Evolutionary conservation across 2,329 filamentous ascomycete species (phyloP).

Genomic region (Thielaviopsis populi): DNA sequence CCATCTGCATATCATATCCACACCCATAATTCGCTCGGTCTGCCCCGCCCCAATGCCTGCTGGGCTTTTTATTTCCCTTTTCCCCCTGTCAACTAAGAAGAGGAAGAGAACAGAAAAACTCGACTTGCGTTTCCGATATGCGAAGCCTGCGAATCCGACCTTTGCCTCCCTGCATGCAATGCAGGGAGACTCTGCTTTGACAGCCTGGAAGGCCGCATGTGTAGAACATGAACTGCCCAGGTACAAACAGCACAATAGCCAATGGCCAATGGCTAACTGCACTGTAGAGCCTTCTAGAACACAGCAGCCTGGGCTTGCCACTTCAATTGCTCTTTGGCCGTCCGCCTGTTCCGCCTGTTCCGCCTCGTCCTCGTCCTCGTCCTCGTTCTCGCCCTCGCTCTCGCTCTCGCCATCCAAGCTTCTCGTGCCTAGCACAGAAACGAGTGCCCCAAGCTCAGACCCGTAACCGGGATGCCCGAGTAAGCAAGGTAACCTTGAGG

Average conservation of each 20-base stretch:
- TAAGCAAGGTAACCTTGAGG: not conserved
- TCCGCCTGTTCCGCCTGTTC: not conserved
- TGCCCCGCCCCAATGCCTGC: not conserved
- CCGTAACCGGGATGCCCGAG: constrained; percentile 1
- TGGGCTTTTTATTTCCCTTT: too few species aligned
- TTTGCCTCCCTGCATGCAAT: too few species aligned
- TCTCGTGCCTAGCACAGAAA: not conserved
- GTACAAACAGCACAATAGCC: not conserved
- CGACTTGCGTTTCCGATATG: too few species aligned
- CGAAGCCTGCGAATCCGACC: too few species aligned
- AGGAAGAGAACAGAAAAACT: too few species aligned
- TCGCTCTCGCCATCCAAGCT: not conserved
- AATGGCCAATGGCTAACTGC: not conserved
- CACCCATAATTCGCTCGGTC: not conserved
- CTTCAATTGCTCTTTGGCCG: not conserved
- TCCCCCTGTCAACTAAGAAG: too few species aligned
- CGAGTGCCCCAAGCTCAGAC: constrained; percentile 3
- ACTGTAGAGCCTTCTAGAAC: not conserved
- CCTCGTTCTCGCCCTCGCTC: not conserved
- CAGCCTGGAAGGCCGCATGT: not conserved
- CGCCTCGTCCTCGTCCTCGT: not conserved
- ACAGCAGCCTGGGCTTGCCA: not conserved
- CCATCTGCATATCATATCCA: not conserved
- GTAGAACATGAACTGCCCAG: not conserved
- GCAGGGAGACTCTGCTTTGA: too few species aligned